Conservation (phyloP, 164 flowering plant species). For the Hamamelis virginiana region DNA sequence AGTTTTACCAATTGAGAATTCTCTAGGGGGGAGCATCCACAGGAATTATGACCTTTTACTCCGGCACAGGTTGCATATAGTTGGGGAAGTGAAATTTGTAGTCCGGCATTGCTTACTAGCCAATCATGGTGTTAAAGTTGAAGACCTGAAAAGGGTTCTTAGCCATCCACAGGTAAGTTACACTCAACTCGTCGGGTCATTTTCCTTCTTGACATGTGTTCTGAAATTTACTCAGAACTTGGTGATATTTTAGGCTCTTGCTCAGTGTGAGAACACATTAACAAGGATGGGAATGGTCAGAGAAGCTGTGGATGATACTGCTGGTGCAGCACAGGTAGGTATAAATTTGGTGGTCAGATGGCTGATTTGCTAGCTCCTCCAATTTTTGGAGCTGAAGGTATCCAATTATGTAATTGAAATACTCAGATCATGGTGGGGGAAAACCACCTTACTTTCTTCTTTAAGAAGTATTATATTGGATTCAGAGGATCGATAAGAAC, state of each 20-base stretch:
- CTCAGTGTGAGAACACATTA: slow-evolving; percentile 94
- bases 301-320: slow-evolving; percentile 96
- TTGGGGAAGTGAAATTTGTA: slow-evolving; percentile 87
- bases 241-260: slow-evolving; percentile 73
- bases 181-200: not conserved
- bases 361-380: not conserved
- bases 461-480: not conserved
- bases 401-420: not conserved
- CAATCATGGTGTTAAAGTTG: slow-evolving; percentile 68
- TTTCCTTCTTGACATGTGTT: not conserved
- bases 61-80: slow-evolving; percentile 88
- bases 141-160: slow-evolving; percentile 74
- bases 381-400: not conserved
- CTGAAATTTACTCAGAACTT: not conserved
- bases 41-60: slow-evolving; percentile 91
- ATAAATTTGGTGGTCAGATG: not conserved
- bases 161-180: slow-evolving; percentile 89
- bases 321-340: slow-evolving; percentile 91
- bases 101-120: slow-evolving; percentile 88
- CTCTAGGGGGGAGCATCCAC: slow-evolving; percentile 96
- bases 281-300: slow-evolving; percentile 82
- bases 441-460: not conserved
- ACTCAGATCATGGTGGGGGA: not conserved
- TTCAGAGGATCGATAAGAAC: not conserved
- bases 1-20: slow-evolving; percentile 93